These are phyloP conservation scores for Neofusicoccum umdonicola DNA, from an alignment of 2,329 filamentous ascomycete species.

Conservation along the genomic window DNA sequence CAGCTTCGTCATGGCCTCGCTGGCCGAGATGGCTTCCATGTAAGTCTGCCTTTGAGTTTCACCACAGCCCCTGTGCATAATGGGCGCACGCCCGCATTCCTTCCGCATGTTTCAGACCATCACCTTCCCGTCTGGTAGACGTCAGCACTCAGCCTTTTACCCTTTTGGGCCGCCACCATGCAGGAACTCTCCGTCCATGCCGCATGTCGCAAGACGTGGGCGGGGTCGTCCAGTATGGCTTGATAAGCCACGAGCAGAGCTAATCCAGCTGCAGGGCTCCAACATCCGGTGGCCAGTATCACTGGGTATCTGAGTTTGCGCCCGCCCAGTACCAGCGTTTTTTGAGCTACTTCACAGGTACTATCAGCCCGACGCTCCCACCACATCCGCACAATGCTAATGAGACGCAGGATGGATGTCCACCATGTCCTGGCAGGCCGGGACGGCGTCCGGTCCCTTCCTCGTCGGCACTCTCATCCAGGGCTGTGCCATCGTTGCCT, in stretches of 20 bases:
- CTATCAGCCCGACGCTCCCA: background rate
- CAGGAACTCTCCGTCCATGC: too few relatives aligned
- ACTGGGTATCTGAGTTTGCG: conserved; percentile 20
- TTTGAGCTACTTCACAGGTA: conserved; percentile 21
- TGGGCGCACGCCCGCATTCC: too few relatives aligned
- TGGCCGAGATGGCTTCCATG: conserved; percentile 22
- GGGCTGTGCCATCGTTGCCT: conserved; percentile 41
- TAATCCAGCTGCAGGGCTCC: conserved; percentile 1
- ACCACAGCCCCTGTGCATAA: background rate
- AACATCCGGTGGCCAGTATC: conserved; percentile 19
- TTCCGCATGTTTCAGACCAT: too few relatives aligned
- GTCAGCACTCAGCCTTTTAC: too few relatives aligned
- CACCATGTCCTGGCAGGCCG: conserved; percentile 51
- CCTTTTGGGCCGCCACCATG: too few relatives aligned
- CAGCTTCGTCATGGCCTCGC: conserved; percentile 20
- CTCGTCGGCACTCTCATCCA: conserved; percentile 50
- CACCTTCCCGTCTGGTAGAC: too few relatives aligned
- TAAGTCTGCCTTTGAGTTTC: background rate
- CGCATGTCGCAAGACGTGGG: too few relatives aligned
- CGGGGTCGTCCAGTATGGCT: too few relatives aligned
- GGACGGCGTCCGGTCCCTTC: conserved; percentile 48
- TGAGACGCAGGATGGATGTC: conserved; percentile 46
- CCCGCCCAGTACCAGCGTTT: conserved; percentile 19
- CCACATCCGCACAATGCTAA: background rate
- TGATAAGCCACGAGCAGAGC: background rate